Conservation (phyloP, 176 grass and related monocot species). For the Carex kokanica region DNA sequence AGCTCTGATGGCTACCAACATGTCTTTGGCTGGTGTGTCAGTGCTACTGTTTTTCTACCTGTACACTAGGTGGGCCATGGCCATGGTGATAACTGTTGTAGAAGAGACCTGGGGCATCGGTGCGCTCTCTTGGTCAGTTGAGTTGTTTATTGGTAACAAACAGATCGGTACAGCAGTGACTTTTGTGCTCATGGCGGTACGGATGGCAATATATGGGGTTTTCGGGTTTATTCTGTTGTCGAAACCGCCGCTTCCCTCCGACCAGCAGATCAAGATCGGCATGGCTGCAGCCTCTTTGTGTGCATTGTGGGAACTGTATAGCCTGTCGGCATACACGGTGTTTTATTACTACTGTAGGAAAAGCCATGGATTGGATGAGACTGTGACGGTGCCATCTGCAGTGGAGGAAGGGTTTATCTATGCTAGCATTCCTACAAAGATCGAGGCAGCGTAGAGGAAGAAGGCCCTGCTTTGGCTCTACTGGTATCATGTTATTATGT, state of each 20-base stretch:
- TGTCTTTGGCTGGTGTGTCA: not conserved
- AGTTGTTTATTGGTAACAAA: slow-evolving; percentile 43
- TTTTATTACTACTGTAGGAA: slow-evolving; percentile 49
- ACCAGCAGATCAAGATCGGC: slow-evolving; percentile 28
- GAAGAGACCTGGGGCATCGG: slow-evolving; percentile 53
- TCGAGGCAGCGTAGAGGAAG: not conserved
- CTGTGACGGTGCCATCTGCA: not conserved
- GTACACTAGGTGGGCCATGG: slow-evolving; percentile 39
- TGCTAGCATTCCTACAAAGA: slow-evolving; percentile 18
- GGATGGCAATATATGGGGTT: slow-evolving; percentile 16
- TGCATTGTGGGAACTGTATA: slow-evolving; percentile 34
- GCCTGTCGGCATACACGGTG: slow-evolving; percentile 33
- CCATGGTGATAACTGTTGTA: slow-evolving; percentile 29
- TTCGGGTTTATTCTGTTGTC: slow-evolving; percentile 2
- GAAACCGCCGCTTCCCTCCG: not conserved
- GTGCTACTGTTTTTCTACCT: slow-evolving; percentile 35
- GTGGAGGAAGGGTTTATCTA: slow-evolving; percentile 24
- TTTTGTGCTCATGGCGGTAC: slow-evolving; percentile 27
- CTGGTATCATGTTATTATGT: slow-evolving; percentile 2
- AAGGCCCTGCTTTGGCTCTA: not conserved
- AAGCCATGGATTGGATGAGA: slow-evolving; percentile 39
- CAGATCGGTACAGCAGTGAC: slow-evolving; percentile 29
- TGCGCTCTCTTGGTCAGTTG: slow-evolving; percentile 47
- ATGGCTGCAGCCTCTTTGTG: slow-evolving; percentile 13
- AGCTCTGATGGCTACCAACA: not conserved